phyloP scores from a whole-genome alignment of 257 asterid genomes.

The Fraxinus pennsylvanica region DNA sequence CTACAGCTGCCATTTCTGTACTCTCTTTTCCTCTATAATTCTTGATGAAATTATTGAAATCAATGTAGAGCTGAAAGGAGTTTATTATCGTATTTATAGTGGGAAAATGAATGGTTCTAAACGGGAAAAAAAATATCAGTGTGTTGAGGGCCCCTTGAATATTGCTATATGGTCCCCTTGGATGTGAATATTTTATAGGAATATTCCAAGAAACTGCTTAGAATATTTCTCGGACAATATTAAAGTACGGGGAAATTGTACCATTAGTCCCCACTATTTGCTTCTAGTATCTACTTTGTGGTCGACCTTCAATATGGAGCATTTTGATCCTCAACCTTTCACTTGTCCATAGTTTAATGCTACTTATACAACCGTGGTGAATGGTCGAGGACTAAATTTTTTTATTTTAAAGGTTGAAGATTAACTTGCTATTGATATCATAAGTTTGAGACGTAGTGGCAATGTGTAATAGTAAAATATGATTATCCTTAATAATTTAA shows the following conservation, averaged over 20 bases:
- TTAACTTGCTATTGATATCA: no score
- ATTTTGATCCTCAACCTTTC: not conserved
- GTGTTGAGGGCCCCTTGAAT: constrained; percentile 23
- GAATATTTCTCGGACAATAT: constrained; percentile 7
- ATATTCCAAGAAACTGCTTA: constrained; percentile 42
- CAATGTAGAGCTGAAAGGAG: constrained; percentile 24
- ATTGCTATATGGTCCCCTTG: constrained; percentile 13
- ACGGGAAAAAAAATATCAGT: constrained; percentile 12
- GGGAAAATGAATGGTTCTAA: constrained; percentile 7
- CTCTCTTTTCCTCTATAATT: not conserved
- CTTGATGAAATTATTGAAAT: constrained; percentile 7
- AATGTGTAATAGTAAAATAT: no score
- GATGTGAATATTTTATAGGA: constrained; percentile 27
- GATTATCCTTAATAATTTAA: not conserved
- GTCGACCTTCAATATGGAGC: not conserved
- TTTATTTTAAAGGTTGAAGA: no score
- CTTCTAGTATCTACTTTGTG: not conserved
- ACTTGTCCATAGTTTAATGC: not conserved
- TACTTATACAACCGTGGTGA: no score
- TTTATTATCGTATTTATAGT: constrained; percentile 15
- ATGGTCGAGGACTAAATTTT: not conserved
- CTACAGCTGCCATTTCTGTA: constrained; percentile 55
- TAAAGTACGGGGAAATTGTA: not conserved
- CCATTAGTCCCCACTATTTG: not conserved
- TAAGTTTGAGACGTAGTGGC: not conserved